These are phyloP conservation scores for Skeletonema grethae DNA, from an alignment of 108 stramenopile genomes.

Conservation along the genomic window DNA sequence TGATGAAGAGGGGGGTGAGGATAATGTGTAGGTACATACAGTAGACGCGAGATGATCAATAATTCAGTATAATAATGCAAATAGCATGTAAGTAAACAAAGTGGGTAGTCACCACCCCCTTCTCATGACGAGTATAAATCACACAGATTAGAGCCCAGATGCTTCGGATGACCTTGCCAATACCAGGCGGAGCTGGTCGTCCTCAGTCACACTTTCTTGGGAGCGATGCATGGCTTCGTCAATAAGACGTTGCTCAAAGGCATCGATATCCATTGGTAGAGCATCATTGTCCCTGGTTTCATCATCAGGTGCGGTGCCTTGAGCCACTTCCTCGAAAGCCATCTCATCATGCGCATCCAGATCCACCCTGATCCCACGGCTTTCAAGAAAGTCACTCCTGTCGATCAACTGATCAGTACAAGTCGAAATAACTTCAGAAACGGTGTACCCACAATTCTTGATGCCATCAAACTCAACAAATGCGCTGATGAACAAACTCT, in stretches of 20 bases:
- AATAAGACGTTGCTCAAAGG: slow-evolving; percentile 4
- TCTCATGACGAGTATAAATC: no score
- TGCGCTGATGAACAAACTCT: not conserved
- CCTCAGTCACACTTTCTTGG: not conserved
- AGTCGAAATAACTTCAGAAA: slow-evolving; percentile 2
- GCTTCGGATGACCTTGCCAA: slow-evolving; percentile 9
- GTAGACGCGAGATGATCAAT: no score
- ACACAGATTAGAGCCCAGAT: no score
- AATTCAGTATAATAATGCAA: no score
- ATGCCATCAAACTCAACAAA: slow-evolving; percentile 7
- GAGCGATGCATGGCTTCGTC: slow-evolving; percentile 4
- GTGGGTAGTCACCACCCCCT: no score
- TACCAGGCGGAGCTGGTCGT: slow-evolving; percentile 9
- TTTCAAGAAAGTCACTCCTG: slow-evolving; percentile 6
- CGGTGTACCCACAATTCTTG: slow-evolving; percentile 7
- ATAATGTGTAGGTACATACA: no score
- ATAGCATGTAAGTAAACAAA: no score
- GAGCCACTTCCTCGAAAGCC: not conserved
- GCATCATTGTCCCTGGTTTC: not conserved
- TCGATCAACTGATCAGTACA: slow-evolving; percentile 10
- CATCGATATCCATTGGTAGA: not conserved
- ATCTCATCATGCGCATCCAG: not conserved
- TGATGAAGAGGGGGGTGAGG: no score
- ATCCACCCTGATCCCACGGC: not conserved
- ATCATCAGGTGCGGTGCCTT: not conserved